Conservation (phyloP, 371 early-diverging fungal genomes). For the Mortierella sp. region DNA sequence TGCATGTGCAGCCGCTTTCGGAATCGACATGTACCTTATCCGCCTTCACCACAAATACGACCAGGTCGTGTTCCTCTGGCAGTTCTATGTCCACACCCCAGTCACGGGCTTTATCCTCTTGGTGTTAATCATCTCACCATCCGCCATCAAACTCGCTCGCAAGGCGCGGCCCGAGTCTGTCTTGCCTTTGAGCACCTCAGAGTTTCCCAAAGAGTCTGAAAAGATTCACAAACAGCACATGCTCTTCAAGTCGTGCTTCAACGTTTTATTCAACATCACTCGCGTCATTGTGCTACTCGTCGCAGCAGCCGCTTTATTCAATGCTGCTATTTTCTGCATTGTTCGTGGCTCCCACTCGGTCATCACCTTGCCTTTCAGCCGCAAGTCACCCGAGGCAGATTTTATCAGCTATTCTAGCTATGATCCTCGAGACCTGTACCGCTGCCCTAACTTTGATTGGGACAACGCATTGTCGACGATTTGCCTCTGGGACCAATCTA, state of each 20-base stretch:
- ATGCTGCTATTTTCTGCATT: slow-evolving; percentile 2
- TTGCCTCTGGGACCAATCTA: slow-evolving; percentile 19
- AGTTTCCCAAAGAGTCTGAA: background rate
- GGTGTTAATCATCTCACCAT: slow-evolving; percentile 14
- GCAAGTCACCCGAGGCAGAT: slow-evolving; percentile 8
- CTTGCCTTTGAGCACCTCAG: background rate
- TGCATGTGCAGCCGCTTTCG: slow-evolving; percentile 7
- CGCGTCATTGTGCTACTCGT: slow-evolving; percentile 19
- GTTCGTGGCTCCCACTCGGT: slow-evolving; percentile 8
- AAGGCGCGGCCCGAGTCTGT: background rate
- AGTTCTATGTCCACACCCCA: slow-evolving; percentile 6
- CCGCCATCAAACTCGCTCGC: background rate
- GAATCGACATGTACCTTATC: slow-evolving; percentile 32
- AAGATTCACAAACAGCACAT: background rate
- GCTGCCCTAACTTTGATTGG: slow-evolving; percentile 11
- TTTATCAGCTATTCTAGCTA: background rate
- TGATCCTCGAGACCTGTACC: slow-evolving; percentile 24
- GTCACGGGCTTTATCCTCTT: slow-evolving; percentile 15
- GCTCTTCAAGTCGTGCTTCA: background rate
- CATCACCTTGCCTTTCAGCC: slow-evolving; percentile 17
- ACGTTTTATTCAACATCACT: slow-evolving; percentile 13
- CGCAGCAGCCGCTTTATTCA: slow-evolving; percentile 6
- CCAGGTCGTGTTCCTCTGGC: slow-evolving; percentile 24
- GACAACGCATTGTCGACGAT: slow-evolving; percentile 11
- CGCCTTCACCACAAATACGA: slow-evolving; percentile 8